A percentile compares a stretch with the other conserved stretches of the same genome.
These are phyloP conservation scores for Triticum monococcum DNA, from an alignment of 176 grass and related monocot species.

Conservation along the genomic window DNA sequence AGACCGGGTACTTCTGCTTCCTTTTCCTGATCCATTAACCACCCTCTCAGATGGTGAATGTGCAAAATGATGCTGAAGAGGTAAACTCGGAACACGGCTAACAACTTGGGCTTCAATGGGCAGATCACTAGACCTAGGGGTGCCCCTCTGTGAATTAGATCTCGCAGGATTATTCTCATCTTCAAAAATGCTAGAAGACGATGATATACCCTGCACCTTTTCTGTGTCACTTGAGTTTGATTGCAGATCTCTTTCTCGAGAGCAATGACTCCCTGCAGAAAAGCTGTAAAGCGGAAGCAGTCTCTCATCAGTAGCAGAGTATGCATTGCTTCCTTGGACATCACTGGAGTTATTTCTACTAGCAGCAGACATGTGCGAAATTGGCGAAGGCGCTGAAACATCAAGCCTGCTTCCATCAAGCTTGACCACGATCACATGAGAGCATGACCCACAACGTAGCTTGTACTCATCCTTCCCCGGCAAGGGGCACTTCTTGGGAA, in stretches of 20 bases:
- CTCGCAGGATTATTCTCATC: conserved; percentile 50
- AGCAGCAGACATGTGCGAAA: conserved; percentile 34
- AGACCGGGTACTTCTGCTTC: conserved; percentile 81
- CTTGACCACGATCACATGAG: conserved; percentile 60
- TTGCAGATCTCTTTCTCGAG: conserved; percentile 47
- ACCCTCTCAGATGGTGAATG: conserved; percentile 49
- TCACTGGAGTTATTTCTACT: conserved; percentile 46
- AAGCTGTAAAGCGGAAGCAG: conserved; percentile 73
- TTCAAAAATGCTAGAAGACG: conserved; percentile 60
- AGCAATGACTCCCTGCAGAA: conserved; percentile 58
- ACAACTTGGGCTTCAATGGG: conserved; percentile 52
- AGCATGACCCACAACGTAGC: conserved; percentile 79
- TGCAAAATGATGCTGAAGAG: conserved; percentile 66
- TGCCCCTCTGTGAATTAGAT: conserved; percentile 54
- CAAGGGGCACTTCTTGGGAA: conserved; percentile 54
- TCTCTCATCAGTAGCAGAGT: conserved; percentile 34
- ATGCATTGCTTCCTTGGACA: conserved; percentile 35
- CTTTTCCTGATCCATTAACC: conserved; percentile 62
- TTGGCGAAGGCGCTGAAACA: conserved; percentile 57
- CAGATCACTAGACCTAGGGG: conserved; percentile 38
- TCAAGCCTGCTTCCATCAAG: conserved; percentile 71
- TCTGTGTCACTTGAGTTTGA: conserved; percentile 55
- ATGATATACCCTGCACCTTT: conserved; percentile 49
- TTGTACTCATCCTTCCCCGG: conserved; percentile 65
- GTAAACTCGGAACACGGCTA: conserved; percentile 74